Conservation (phyloP, 371 early-diverging fungal species). For the Mucor saturninus region DNA sequence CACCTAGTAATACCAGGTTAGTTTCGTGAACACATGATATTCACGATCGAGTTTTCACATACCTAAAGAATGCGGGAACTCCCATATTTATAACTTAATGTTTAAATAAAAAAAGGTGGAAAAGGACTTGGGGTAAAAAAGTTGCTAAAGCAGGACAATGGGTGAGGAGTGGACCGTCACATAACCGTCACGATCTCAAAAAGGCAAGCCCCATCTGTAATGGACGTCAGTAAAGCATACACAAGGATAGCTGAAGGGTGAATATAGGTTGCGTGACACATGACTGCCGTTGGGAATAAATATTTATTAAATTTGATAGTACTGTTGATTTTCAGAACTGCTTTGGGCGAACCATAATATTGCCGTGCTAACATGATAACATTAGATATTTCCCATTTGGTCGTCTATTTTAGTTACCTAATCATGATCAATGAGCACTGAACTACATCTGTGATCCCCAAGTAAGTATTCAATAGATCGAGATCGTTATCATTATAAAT, state of each 20-base stretch:
- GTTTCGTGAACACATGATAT: neutral
- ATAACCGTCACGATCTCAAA: slow-evolving; percentile 1
- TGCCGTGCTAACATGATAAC: slow-evolving; percentile 16
- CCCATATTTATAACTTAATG: slow-evolving; percentile 60
- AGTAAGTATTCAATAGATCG: slow-evolving; percentile 58
- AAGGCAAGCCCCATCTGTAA: neutral
- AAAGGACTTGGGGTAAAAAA: neutral
- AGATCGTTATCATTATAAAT: slow-evolving; percentile 53
- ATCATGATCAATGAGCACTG: slow-evolving; percentile 73
- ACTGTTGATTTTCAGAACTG: neutral
- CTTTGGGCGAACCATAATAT: slow-evolving; percentile 23
- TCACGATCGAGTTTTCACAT: neutral
- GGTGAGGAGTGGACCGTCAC: neutral
- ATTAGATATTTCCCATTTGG: neutral
- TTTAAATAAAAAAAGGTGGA: slow-evolving; percentile 2
- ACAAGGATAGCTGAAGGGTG: neutral
- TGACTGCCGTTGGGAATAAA: neutral
- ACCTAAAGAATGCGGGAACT: slow-evolving; percentile 83
- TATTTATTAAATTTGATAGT: slow-evolving; percentile 3
- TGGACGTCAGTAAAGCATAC: neutral
- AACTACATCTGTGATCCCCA: slow-evolving; percentile 64
- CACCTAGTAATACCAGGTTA: slow-evolving; percentile 57
- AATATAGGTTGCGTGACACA: neutral
- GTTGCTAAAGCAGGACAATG: neutral
- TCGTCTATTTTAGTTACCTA: slow-evolving; percentile 43